Base-by-base conservation (phyloP, 345 rosid genomes). In the Erodium maritimum region DNA sequence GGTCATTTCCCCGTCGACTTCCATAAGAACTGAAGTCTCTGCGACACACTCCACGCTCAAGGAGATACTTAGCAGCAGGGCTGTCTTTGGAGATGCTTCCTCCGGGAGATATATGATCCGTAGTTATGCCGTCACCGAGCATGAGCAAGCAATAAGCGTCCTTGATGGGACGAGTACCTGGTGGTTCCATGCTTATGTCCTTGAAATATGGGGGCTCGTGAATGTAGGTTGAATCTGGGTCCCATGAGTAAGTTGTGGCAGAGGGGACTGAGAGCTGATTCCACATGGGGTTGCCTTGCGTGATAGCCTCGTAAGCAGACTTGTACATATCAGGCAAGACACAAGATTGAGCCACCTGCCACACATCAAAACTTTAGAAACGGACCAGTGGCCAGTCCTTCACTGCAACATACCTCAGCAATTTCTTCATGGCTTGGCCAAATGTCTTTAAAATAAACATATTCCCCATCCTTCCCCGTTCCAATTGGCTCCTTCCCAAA, bases 171-270 rank as follows among this genome's bases (percentile, higher is more conserved):
- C 79, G 79, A 13, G 91, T 79, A 14, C 90, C 89, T 21, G 95
- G 91, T 68, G 95, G 91, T 18, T 63, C 67, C 57, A 79, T 61
- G 1, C 85, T 74, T 84, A 85, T 87, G 71, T 69, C 67, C 69
- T 90, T 87, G 77, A 85, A 87, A 66, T 82, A 87, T 0, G 94
- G 95, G 33, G 97, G 95, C 52, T 90, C 82, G 5, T 87, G 95
- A 58, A 87, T 90, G 64, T 87, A 87, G 0, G 97, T 87, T 22
- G 95, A 87, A 58, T 72, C 80, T 0, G 86, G 71, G 56, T 90
- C 95, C 95, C 95, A 90, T 2, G 81, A 62, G 61, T 87, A 90
- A 1, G 82, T 68, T 0, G 71, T 80, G 11, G 74, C 52, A 37
- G 77, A 66, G 20, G 86, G 83, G 46, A 75, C 82, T 4, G 79